Base-by-base conservation (phyloP, 2,329 filamentous ascomycete species). In the Claviceps digitariae region DNA sequence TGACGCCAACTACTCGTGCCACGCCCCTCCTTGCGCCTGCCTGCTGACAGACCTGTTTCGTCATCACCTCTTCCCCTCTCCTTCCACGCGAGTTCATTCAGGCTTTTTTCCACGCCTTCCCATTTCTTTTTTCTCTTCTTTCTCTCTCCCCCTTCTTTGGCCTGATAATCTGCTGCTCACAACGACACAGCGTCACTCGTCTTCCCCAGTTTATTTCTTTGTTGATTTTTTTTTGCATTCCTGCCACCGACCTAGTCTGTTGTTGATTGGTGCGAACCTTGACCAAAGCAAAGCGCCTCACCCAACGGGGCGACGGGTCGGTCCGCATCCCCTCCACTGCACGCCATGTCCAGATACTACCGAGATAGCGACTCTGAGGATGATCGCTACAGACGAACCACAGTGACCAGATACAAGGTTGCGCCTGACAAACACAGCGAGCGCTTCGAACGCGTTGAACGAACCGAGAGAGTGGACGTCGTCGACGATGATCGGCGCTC, bases 381-480 rank as follows among this genome's bases (percentile, higher is more conserved):
- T 52, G 73, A 76, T 50, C 65, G 66, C 44, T 72, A 72, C 64
- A 69, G 67, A 60, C 69, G 65, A 55, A 72, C 74, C 5, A 76
- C 73, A n/a, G 69, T 78, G 52, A 73, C 72, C 56, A 72, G 75
- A 53, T 78, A 78, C 68, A 78, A 78, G 62, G 74, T 78, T 29
- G 64, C 65, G 9, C 68, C 71, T 12, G 66, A 62, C 51, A 68
- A 69, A 51, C 63, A 67, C 51, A 63, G 66, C 48, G 73, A 74
- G 55, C 68, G 66, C 9, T 66, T 69, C 57, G 69, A 72, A 40
- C 67, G 67, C 49, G 64, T 57, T 52, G 67, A 72, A 47, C 67
- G 67, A 50, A 64, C 57, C 54, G 67, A 72, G 46, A 64, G 66
- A 54, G 55, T 72, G 50, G 72, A 74, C n/a, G n/a, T n/a, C 46